Conservation (phyloP, 2,329 filamentous ascomycete species). For the Xylaria sp. region DNA sequence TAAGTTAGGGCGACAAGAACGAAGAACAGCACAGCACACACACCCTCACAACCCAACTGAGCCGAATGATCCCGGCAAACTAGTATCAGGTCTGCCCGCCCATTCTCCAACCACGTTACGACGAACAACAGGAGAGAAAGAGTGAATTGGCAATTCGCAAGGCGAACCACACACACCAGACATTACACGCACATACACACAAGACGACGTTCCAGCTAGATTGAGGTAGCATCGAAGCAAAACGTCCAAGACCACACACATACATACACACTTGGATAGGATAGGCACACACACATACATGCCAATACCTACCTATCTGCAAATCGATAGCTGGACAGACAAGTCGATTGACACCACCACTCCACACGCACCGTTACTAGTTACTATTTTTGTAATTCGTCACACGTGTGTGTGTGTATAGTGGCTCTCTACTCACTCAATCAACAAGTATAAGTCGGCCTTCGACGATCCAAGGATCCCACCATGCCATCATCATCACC, state of each 20-base stretch:
- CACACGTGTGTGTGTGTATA: conserved; percentile 15
- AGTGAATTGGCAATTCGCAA: conserved; percentile 15
- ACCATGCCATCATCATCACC: conserved; percentile 35
- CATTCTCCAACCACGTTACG: conserved; percentile 27
- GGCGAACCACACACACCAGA: conserved; percentile 1
- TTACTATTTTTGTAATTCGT: not conserved
- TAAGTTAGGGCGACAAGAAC: conserved; percentile 21
- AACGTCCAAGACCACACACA: not conserved
- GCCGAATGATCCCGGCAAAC: not conserved
- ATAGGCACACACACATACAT: not conserved
- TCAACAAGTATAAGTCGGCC: conserved; percentile 22
- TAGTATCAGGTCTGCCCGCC: not conserved
- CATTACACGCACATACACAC: not conserved
- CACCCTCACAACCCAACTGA: conserved; percentile 8
- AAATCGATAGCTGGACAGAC: not conserved
- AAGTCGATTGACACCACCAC: not conserved
- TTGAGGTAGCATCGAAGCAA: not conserved
- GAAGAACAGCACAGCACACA: conserved; percentile 16
- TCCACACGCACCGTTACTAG: not conserved
- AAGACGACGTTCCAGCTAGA: not conserved
- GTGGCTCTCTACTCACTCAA: not conserved
- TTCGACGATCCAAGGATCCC: not conserved
- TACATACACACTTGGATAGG: not conserved
- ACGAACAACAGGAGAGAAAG: not conserved
- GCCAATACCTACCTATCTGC: not conserved